A percentile compares a stretch with the other conserved stretches of the same genome.
Conservation (phyloP, 148 eudicot species). For the Camellia lanceoleosa region DNA sequence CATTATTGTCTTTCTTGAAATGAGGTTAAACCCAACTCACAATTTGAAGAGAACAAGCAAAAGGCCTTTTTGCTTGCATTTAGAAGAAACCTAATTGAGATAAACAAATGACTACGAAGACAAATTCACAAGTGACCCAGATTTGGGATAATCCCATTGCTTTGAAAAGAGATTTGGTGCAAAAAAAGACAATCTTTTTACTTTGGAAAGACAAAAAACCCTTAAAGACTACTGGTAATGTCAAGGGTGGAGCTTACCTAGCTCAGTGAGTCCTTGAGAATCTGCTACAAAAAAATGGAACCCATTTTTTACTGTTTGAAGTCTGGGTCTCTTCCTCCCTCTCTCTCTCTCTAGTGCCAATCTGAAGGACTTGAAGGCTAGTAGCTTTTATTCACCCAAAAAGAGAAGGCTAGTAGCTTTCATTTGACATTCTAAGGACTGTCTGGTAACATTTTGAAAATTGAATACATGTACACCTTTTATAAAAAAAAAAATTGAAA, state of each 20-base stretch:
- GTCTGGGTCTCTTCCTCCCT: background rate
- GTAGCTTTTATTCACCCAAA: too few species aligned
- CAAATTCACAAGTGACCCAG: conserved; percentile 8
- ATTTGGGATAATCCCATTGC: background rate
- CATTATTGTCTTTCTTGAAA: conserved; percentile 16
- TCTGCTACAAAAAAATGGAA: background rate
- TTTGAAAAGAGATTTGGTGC: conserved; percentile 4
- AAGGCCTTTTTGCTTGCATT: conserved; percentile 17
- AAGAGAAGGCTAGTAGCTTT: too few species aligned
- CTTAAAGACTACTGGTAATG: background rate
- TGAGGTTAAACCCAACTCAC: conserved; percentile 29
- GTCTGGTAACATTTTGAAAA: too few species aligned
- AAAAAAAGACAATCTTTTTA: background rate
- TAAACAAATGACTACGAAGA: background rate
- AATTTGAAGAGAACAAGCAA: conserved; percentile 9
- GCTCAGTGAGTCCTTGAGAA: background rate
- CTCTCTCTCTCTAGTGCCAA: too few species aligned
- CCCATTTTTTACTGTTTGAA: background rate
- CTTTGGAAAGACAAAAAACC: too few species aligned
- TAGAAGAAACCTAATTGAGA: conserved; percentile 22
- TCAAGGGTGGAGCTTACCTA: conserved; percentile 5
- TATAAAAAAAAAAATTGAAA: too few species aligned
- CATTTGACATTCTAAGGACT: too few species aligned
- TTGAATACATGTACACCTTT: too few species aligned
- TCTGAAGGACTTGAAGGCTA: too few species aligned